Conservation (phyloP, 2,329 filamentous ascomycete genomes). For the Ramularia collo-cygni region DNA sequence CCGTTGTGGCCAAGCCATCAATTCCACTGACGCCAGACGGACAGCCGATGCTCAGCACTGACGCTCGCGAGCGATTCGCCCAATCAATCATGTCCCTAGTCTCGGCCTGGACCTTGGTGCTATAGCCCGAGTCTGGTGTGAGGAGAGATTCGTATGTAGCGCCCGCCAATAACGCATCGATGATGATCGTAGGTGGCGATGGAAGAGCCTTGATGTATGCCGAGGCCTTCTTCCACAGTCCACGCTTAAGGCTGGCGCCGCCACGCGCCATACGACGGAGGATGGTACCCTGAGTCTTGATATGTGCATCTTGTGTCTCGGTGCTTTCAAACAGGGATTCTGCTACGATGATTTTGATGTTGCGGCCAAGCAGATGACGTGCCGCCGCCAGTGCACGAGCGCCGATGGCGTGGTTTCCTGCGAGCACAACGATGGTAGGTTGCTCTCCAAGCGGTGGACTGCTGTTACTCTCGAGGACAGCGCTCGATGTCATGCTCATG, state of each 20-base stretch:
- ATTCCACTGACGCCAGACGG: slow-evolving; percentile 82
- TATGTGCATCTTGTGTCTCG: slow-evolving; percentile 69
- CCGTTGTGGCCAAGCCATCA: slow-evolving; percentile 57
- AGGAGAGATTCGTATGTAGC: slow-evolving; percentile 83
- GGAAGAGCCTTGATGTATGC: slow-evolving; percentile 48
- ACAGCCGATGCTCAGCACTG: slow-evolving; percentile 80
- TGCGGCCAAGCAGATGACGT: slow-evolving; percentile 78
- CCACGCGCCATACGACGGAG: slow-evolving; percentile 63
- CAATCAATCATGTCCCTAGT: slow-evolving; percentile 88
- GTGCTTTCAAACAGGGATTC: slow-evolving; percentile 80
- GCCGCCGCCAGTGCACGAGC: slow-evolving; percentile 78
- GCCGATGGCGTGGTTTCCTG: slow-evolving; percentile 89
- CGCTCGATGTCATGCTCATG: slow-evolving; percentile 50
- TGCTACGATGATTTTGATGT: slow-evolving; percentile 72
- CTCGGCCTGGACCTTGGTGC: slow-evolving; percentile 64
- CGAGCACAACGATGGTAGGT: slow-evolving; percentile 67
- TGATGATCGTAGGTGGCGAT: slow-evolving; percentile 67
- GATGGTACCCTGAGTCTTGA: slow-evolving; percentile 74
- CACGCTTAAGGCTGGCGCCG: slow-evolving; percentile 54
- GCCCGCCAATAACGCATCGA: slow-evolving; percentile 84
- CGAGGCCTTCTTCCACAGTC: slow-evolving; percentile 52
- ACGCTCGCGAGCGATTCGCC: slow-evolving; percentile 80
- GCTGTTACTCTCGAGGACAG: slow-evolving; percentile 42
- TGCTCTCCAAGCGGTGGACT: slow-evolving; percentile 26
- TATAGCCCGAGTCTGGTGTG: slow-evolving; percentile 31